Evolutionary conservation across 257 asterid genomes (phyloP).

Genomic region (Salvia rosmarinus): DNA sequence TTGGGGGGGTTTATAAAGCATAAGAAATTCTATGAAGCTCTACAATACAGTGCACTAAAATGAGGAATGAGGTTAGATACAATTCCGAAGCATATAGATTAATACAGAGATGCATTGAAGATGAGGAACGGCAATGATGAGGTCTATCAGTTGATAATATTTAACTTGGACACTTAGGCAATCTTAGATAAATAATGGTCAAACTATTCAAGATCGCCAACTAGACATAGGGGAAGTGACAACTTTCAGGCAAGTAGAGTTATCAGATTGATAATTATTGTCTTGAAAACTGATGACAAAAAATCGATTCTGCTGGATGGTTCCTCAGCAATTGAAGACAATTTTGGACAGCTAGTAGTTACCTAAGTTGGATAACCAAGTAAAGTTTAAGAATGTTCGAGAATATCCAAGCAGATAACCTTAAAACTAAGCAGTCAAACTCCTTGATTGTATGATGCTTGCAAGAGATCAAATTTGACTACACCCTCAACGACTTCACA

Average conservation of each 20-base stretch:
- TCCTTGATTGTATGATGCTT: conserved; percentile 1
- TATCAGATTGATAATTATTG: not conserved
- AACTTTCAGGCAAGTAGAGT: conserved; percentile 9
- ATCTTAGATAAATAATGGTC: conserved; percentile 14
- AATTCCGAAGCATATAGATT: not conserved
- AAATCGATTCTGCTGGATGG: not conserved
- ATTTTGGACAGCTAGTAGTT: not conserved
- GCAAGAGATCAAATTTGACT: not conserved
- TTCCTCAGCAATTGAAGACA: not conserved
- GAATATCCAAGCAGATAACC: conserved; percentile 18
- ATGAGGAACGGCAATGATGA: not conserved
- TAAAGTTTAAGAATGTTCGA: not conserved
- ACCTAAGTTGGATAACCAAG: conserved; percentile 1
- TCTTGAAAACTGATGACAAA: conserved; percentile 16
- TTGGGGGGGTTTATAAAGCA: conserved; percentile 8
- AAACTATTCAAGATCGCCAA: not conserved
- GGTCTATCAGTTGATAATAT: not conserved
- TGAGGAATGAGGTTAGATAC: conserved; percentile 12
- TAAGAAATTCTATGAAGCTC: not conserved
- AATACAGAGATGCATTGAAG: conserved; percentile 8
- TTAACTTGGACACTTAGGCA: conserved; percentile 4
- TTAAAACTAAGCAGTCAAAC: not conserved
- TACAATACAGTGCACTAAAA: not conserved
- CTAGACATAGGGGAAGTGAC: not conserved
- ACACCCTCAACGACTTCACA: conserved; percentile 5